Evolutionary conservation across 495 filamentous ascomycete genomes (phyloP).

Genomic region (Aspergillus ostianus): DNA sequence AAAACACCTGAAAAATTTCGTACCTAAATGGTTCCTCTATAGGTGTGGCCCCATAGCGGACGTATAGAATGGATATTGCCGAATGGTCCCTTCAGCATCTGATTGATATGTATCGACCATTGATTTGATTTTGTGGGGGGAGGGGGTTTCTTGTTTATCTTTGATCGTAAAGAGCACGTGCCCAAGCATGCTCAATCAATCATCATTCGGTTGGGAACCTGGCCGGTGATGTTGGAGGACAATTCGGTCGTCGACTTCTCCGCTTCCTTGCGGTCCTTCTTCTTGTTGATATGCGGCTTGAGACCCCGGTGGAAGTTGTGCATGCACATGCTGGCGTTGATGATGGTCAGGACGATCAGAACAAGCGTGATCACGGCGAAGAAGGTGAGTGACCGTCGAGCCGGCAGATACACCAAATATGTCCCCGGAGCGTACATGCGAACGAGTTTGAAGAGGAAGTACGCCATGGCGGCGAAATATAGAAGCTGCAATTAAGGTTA

Average conservation of each 20-base stretch:
- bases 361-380: conserved; percentile 92
- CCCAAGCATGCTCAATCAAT: conserved; percentile 62
- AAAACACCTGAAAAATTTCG: conserved; percentile 27
- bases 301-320: conserved; percentile 88
- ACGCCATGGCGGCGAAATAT: conserved; percentile 86
- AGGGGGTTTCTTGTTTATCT: conserved; percentile 1
- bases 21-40: conserved; percentile 14
- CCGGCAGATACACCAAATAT: conserved; percentile 63
- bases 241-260: conserved; percentile 82
- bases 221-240: conserved; percentile 43
- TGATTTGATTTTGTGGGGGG: conserved; percentile 4
- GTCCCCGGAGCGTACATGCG: conserved; percentile 76
- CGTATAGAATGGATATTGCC: conserved; percentile 6
- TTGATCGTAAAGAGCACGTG: conserved; percentile 11
- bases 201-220: conserved; percentile 73
- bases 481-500: conserved; percentile 51
- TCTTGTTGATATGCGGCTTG: conserved; percentile 76
- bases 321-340: conserved; percentile 82
- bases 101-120: conserved; percentile 4
- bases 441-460: conserved; percentile 97
- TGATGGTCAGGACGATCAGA: conserved; percentile 83
- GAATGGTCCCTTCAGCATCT: conserved; percentile 2
- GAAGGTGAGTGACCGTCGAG: conserved; percentile 76
- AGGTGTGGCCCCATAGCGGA: conserved; percentile 11
- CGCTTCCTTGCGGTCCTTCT: conserved; percentile 57